These are phyloP conservation scores for Colletotrichum ledebouriae DNA, from an alignment of 2,329 filamentous ascomycete genomes.

Conservation along the genomic window DNA sequence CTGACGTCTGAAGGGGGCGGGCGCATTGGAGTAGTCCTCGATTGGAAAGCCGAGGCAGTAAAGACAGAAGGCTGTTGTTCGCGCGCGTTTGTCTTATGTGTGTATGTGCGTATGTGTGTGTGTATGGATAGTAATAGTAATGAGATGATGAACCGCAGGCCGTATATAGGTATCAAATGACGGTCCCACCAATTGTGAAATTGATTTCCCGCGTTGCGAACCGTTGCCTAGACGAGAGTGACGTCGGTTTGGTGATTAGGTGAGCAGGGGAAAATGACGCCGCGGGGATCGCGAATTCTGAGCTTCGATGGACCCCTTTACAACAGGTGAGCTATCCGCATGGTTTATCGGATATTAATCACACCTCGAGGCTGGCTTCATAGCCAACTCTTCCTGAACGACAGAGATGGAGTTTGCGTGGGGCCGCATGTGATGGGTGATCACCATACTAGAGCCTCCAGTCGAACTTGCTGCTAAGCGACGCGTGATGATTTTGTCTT, in stretches of 20 bases:
- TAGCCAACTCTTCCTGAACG: not conserved
- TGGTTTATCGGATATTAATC: conserved; percentile 20
- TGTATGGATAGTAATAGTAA: conserved; percentile 43
- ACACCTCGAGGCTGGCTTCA: conserved; percentile 14
- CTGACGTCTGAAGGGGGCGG: conserved; percentile 10
- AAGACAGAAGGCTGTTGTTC: conserved; percentile 13
- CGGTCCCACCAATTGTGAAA: too few relatives aligned
- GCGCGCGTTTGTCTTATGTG: conserved; percentile 7
- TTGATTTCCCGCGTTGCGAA: too few relatives aligned
- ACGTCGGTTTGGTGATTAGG: not conserved
- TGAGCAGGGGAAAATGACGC: conserved; percentile 1
- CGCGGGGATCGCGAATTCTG: not conserved
- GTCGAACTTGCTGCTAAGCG: not conserved
- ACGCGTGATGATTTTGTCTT: conserved; percentile 36
- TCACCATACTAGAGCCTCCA: not conserved
- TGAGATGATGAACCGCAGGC: conserved; percentile 37
- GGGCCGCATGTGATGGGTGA: conserved; percentile 23
- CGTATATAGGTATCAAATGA: not conserved
- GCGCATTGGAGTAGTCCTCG: conserved; percentile 25
- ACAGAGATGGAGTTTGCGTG: conserved; percentile 6
- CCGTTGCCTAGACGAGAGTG: not conserved
- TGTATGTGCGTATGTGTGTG: conserved; percentile 23
- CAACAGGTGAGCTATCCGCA: conserved; percentile 30
- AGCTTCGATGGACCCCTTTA: not conserved
- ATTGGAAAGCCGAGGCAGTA: conserved; percentile 31